phyloP scores from a whole-genome alignment of 352 stramenopile genomes.

The Globisporangium paroecandrum region DNA sequence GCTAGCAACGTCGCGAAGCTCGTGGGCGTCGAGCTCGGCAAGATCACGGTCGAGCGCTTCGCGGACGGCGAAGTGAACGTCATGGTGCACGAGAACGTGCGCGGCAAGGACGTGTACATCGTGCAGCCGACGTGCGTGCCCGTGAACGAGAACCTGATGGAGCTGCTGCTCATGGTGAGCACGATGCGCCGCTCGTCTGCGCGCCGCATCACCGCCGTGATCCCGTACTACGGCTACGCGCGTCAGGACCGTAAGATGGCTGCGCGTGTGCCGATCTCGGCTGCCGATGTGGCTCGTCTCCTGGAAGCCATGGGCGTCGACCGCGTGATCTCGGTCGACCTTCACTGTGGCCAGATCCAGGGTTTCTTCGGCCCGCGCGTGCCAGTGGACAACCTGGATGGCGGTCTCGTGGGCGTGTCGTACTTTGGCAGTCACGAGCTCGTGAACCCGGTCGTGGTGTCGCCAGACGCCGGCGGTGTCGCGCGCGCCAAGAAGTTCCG shows the following conservation, averaged over 20 bases:
- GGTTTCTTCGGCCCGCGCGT: slow-evolving; percentile 99
- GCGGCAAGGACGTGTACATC: slow-evolving; percentile 99
- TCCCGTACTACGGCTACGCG: slow-evolving; percentile 95
- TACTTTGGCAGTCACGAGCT: slow-evolving; percentile 97
- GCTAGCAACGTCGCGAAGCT: slow-evolving; percentile 96
- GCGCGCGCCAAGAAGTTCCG: slow-evolving; percentile 99
- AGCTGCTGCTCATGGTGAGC: slow-evolving; percentile 97
- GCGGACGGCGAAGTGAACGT: slow-evolving; percentile 99
- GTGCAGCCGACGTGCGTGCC: slow-evolving; percentile 98
- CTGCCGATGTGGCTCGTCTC: slow-evolving; percentile 80
- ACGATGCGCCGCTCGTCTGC: slow-evolving; percentile 97
- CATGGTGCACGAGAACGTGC: slow-evolving; percentile 99
- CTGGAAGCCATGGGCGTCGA: slow-evolving; percentile 88
- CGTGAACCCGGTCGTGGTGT: slow-evolving; percentile 99
- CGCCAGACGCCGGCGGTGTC: slow-evolving; percentile 98
- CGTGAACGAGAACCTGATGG: slow-evolving; percentile 99
- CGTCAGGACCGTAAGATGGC: slow-evolving; percentile 90
- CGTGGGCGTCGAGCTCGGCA: slow-evolving; percentile 96
- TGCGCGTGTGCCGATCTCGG: slow-evolving; percentile 97
- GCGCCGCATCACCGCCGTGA: slow-evolving; percentile 98
- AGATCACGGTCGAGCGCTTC: slow-evolving; percentile 97
- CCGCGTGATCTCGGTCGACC: slow-evolving; percentile 84
- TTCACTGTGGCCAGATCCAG: slow-evolving; percentile 90
- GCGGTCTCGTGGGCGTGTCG: slow-evolving; percentile 91
- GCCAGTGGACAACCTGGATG: slow-evolving; percentile 99